Evolutionary conservation across 1,139 yeast genomes (phyloP), one percentile per base, ranked within the genome.

Genomic region (Yamadazyma diospyri): DNA sequence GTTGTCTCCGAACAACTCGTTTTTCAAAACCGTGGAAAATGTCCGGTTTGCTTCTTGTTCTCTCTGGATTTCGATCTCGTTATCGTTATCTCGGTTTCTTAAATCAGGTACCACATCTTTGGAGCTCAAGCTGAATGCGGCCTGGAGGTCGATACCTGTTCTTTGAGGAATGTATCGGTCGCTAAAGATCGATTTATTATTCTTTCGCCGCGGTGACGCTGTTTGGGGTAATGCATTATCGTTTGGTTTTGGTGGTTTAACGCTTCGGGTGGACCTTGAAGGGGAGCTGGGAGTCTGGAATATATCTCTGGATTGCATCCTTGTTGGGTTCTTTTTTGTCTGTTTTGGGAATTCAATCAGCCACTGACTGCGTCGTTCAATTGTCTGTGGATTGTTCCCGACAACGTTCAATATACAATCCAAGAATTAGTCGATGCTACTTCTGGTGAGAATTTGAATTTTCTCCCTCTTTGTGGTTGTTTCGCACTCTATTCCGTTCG

Each of bases 1-100:
- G 39, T 83, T 76, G 49, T 83, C 94, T 6, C 97, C 97, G 65
- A 92, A 92, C 26, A 92, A 63, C 55, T 92, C 99, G 19, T 94
- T 87, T 48, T 86, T 84, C 25, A 92, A 61, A 5, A 94, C 83
- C 0, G 94, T 78, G 30, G 89, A 81, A 55, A 89, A 94, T 0
- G 95, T 86, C 43, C 83, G 64, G 51, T 86, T 86, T 3, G 97
- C 96, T 48, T 85, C 95, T 43, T 81, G 83, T 48, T 80, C 86
- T 48, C 78, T 72, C 39, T 82, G 70, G 17, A 69, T 61, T 42
- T 83, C 92, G 20, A 82, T 62, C 47, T 82, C 94, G 43, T 75
- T 78, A 30, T 77, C 80, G 26, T 51, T 40, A 27, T 51, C 53
- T 23, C 47, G 38, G 23, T 53, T 56, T 27, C 65, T 46, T 27